Evolutionary conservation across 2,329 filamentous ascomycete species (phyloP), one percentile per base, ranked within the genome.

Genomic region (Talaromyces piceae): DNA sequence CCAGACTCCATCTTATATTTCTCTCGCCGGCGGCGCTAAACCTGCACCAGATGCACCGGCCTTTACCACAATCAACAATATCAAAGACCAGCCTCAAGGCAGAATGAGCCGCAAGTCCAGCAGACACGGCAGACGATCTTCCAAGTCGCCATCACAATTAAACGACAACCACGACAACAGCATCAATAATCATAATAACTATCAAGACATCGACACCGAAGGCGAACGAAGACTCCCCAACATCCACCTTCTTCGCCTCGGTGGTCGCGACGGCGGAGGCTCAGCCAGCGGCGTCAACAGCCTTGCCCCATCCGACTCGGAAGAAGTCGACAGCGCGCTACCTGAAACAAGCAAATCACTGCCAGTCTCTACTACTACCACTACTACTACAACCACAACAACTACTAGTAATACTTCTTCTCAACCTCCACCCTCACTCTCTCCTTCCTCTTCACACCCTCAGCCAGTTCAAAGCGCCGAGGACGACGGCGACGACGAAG

Each of bases 261-360:
- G 63, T 25, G 73, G 72, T 46, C 69, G 73, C 41, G 73, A 76
- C 51, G 71, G 70, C 30, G 74, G 73, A 25, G 73, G 73, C 20
- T 73, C 72, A 8, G 59, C 67, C 41, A 75, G 72, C 53, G 74
- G 73, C 28, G 67, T 67, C 6, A 69, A 69, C 48, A 73, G 70
- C 52, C 63, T 64, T 6, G 64, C 9, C 59, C 63, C 28, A 28
- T 52, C 47, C 25, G 49, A 53, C 28, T 52, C 48, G 3, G 33
- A 56, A 22, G 49, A 47, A 39, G 49, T 57, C 45, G 51, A 58
- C 45, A 47, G 48, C 18, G 41, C 49, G 30, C 26, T 46, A 50
- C 54, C 52, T 37, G 31, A 50, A 41, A 37, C 48, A 41, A 46
- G 28, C 49, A 41, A 49, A 49, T 47, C 53, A 48, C 16, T 46